phyloP scores from a whole-genome alignment of 495 filamentous ascomycete species.

The Evernia prunastri region DNA sequence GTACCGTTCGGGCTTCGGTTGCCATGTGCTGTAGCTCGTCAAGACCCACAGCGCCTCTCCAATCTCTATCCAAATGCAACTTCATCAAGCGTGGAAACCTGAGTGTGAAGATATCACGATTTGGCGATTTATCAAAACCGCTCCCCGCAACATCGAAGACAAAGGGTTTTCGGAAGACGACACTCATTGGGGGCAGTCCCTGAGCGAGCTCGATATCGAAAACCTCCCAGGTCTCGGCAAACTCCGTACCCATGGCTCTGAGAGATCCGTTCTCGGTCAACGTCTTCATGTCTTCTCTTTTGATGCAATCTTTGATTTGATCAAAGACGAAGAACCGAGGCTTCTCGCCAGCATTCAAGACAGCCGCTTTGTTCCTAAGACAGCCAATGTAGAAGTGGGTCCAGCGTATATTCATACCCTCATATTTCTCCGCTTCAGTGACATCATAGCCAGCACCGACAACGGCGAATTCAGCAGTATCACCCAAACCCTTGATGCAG shows the following conservation, averaged over 20 bases:
- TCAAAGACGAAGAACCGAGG: conserved; percentile 63
- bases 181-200: conserved; percentile 33
- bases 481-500: conserved; percentile 73
- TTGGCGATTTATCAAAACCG: conserved; percentile 57
- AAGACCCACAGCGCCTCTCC: conserved; percentile 50
- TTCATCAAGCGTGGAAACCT: conserved; percentile 60
- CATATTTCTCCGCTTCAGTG: conserved; percentile 46
- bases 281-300: conserved; percentile 39
- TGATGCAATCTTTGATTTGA: conserved; percentile 47
- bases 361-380: conserved; percentile 63
- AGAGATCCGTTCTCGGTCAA: conserved; percentile 50
- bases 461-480: conserved; percentile 74
- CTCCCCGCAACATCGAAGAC: conserved; percentile 58
- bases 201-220: conserved; percentile 10
- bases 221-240: conserved; percentile 16
- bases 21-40: conserved; percentile 52
- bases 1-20: conserved; percentile 38
- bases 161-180: conserved; percentile 55
- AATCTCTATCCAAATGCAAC: conserved; percentile 52
- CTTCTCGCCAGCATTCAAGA: conserved; percentile 42
- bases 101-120: conserved; percentile 51
- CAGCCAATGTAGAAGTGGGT: conserved; percentile 78
- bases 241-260: conserved; percentile 23
- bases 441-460: conserved; percentile 64
- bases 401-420: conserved; percentile 51